Percentiles rank a stretch among this genome's conserved stretches.
Conservation (phyloP, 1,284 basidiomycete genomes). For the Tausonia pullulans region DNA sequence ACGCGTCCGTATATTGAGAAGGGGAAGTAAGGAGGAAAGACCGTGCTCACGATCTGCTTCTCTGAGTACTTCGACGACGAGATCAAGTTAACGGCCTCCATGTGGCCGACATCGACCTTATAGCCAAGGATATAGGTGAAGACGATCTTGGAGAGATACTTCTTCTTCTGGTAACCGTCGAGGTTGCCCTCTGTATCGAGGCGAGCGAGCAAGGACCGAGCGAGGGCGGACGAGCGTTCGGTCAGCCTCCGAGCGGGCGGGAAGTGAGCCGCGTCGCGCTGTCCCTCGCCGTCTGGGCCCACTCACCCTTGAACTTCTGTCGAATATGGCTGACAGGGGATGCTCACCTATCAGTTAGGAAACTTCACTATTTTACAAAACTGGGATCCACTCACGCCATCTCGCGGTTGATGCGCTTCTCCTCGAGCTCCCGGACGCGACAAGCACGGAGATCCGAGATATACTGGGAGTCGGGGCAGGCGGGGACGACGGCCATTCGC, state of each 20-base stretch:
- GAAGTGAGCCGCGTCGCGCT: neutral
- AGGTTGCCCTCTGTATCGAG: slow-evolving; percentile 71
- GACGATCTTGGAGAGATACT: slow-evolving; percentile 83
- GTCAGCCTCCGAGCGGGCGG: neutral
- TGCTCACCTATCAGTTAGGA: too few species aligned
- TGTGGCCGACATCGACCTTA: slow-evolving; percentile 96
- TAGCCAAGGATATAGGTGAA: slow-evolving; percentile 99
- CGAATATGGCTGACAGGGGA: slow-evolving; percentile 55
- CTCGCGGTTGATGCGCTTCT: slow-evolving; percentile 97
- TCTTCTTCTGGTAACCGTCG: slow-evolving; percentile 98
- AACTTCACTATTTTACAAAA: too few species aligned
- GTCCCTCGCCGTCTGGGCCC: too few species aligned
- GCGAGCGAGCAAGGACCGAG: neutral
- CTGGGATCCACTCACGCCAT: slow-evolving; percentile 51
- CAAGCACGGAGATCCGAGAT: slow-evolving; percentile 92
- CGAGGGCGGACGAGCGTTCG: neutral
- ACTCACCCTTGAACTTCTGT: slow-evolving; percentile 89
- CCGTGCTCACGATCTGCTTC: slow-evolving; percentile 82
- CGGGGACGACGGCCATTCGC: neutral
- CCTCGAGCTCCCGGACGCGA: slow-evolving; percentile 68
- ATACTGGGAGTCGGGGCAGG: slow-evolving; percentile 48
- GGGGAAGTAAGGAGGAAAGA: neutral
- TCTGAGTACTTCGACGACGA: slow-evolving; percentile 93
- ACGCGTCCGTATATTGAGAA: neutral
- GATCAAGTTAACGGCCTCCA: slow-evolving; percentile 98